Base-by-base conservation (phyloP, 306 rosid genomes). In the Hippophae gyantsensis region DNA sequence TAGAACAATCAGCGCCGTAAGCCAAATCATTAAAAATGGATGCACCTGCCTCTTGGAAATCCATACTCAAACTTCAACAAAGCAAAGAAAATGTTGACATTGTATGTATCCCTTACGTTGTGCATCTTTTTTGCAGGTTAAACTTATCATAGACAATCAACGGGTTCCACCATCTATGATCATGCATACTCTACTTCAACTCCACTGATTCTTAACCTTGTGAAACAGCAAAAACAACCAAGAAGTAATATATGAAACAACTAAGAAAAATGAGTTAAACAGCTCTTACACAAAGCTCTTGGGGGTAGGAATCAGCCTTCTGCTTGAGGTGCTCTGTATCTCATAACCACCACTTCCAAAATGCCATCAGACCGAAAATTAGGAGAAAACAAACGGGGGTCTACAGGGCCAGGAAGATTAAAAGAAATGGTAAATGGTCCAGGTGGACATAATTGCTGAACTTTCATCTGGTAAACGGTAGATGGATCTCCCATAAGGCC, bases 351-450 rank as follows among this genome's bases (percentile, higher is more conserved):
- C 44, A 75, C 81, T 63, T 78, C 86, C 57, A 81, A 54, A 55
- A 81, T 69, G 52, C 79, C 86, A 62, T 81, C 86, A 5, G 74
- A 68, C 56, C 79, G 72, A 63, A 78, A 78, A 65, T 57, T 50
- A 3, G 84, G 79, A 62, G 79, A 81, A 57, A 74, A 72, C 60
- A 78, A 61, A 48, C 86, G 76, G 6, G 86, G 78, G 59, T 81
- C 84, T 6, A 81, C 81, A 6, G 86, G 79, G 62, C 86, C 86
- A 6, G 86, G 86, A 9, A 78, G 81, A 18, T 44, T 66, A 52
- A 81, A 78, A 48, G 83, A 74, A 52, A 81, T 59, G 49, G 77
- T 47, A 43, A 81, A 78, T 26, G 84, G 72, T 56, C 83, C 86
- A 0, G 86, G 70, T 0, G 72, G 74, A 56, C 83, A 77, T 27